Conservation (phyloP, 2,329 filamentous ascomycete species). For the Claviceps citrina region DNA sequence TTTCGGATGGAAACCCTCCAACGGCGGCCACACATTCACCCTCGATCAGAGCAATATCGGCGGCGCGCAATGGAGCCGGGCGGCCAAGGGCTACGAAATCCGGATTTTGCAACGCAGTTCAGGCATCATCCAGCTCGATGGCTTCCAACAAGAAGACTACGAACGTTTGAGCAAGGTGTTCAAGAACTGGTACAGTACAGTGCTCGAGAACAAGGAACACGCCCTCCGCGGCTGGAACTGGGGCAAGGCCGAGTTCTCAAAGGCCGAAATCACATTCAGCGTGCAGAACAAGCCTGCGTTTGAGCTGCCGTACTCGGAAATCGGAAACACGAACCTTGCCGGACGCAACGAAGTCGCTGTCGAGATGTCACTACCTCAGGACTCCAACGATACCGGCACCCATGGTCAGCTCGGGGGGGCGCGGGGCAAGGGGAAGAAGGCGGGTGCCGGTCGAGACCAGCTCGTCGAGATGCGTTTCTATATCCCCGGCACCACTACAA, state of each 20-base stretch:
- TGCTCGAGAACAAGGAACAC: conserved; percentile 83
- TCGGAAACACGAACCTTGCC: conserved; percentile 92
- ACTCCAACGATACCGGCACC: conserved; percentile 55
- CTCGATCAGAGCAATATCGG: conserved; percentile 75
- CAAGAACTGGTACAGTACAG: conserved; percentile 96
- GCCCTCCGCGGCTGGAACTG: conserved; percentile 96
- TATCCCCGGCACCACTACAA: conserved; percentile 78
- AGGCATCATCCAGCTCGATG: conserved; percentile 82
- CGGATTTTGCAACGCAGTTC: conserved; percentile 78
- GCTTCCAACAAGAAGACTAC: conserved; percentile 87
- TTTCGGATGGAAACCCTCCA: conserved; percentile 84
- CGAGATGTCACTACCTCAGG: conserved; percentile 68
- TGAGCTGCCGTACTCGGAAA: conserved; percentile 92
- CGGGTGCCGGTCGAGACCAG: conserved; percentile 77
- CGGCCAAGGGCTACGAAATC: conserved; percentile 81
- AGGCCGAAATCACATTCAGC: conserved; percentile 89
- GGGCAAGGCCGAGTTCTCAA: conserved; percentile 95
- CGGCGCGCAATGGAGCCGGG: conserved; percentile 85
- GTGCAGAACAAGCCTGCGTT: conserved; percentile 94
- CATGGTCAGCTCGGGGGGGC: conserved; percentile 63
- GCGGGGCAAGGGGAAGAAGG: conserved; percentile 68
- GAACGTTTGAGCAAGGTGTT: conserved; percentile 85
- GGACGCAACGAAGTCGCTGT: conserved; percentile 96
- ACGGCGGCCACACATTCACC: conserved; percentile 83
- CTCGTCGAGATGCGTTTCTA: conserved; percentile 98